These are phyloP conservation scores for Maudiozyma pseudohumilis DNA, from an alignment of 805 yeast species.

Conservation along the genomic window DNA sequence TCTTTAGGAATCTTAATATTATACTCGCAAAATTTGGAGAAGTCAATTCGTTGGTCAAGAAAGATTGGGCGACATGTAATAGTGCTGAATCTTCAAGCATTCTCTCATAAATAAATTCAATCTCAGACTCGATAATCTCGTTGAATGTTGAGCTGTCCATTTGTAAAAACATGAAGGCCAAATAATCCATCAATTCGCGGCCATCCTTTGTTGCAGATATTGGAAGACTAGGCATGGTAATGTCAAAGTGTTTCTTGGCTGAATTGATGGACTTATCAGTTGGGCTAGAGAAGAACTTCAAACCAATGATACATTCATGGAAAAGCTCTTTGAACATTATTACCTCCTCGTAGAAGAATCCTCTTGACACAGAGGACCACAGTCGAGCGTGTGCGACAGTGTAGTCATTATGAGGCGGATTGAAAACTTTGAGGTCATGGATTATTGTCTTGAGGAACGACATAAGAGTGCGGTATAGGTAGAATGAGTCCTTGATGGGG, in stretches of 20 bases:
- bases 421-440: constrained; percentile 80
- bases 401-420: constrained; percentile 61
- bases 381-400: constrained; percentile 42
- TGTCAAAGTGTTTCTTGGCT: constrained; percentile 39
- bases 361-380: constrained; percentile 83
- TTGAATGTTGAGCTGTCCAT: constrained; percentile 93
- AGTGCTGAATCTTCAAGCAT: constrained; percentile 78
- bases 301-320: constrained; percentile 74
- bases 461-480: constrained; percentile 78
- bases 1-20: constrained; percentile 62
- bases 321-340: constrained; percentile 65
- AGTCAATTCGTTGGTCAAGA: constrained; percentile 87
- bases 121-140: constrained; percentile 76
- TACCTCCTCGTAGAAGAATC: constrained; percentile 77
- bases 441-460: constrained; percentile 84
- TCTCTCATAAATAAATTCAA: constrained; percentile 65
- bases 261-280: constrained; percentile 17
- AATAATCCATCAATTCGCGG: constrained; percentile 88
- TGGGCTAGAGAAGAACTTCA: constrained; percentile 57
- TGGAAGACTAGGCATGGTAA: constrained; percentile 74
- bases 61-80: constrained; percentile 86
- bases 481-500: constrained; percentile 79
- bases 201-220: constrained; percentile 86
- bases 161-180: constrained; percentile 88
- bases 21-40: constrained; percentile 87